A percentile compares a stretch with the other conserved stretches of the same genome.
phyloP scores from a whole-genome alignment of 2,329 filamentous ascomycete genomes.

The Colletotrichum filicis region DNA sequence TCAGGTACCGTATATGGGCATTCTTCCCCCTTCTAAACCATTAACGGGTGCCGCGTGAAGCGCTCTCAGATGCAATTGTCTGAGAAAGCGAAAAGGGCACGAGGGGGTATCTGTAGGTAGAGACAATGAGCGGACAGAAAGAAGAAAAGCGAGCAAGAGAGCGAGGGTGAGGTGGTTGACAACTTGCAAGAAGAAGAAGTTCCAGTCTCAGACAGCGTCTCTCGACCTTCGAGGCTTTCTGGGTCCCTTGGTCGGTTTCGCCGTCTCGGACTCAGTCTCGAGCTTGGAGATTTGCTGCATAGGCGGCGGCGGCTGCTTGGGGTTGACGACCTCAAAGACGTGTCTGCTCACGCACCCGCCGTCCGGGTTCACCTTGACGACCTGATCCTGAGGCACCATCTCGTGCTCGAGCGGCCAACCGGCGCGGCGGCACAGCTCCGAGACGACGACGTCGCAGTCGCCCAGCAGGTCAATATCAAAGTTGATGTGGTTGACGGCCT shows the following conservation, averaged over 20 bases:
- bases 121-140: neutral
- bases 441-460: slow-evolving; percentile 90
- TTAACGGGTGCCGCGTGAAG: slow-evolving; percentile 3
- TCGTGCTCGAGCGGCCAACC: slow-evolving; percentile 85
- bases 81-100: neutral
- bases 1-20: neutral
- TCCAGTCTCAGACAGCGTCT: neutral
- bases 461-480: slow-evolving; percentile 98
- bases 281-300: neutral
- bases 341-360: slow-evolving; percentile 58
- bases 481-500: slow-evolving; percentile 87
- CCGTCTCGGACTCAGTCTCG: neutral
- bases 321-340: slow-evolving; percentile 44
- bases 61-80: slow-evolving; percentile 8
- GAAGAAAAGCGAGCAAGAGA: neutral
- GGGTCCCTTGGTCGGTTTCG: slow-evolving; percentile 22
- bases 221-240: slow-evolving; percentile 26
- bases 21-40: neutral
- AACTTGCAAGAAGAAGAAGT: neutral
- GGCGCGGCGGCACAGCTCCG: slow-evolving; percentile 84
- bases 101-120: neutral
- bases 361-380: slow-evolving; percentile 64
- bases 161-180: neutral
- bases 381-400: slow-evolving; percentile 79
- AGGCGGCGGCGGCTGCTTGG: neutral